Evolutionary conservation across 2,329 filamentous ascomycete genomes (phyloP).

Genomic region (Fusarium scirpi): DNA sequence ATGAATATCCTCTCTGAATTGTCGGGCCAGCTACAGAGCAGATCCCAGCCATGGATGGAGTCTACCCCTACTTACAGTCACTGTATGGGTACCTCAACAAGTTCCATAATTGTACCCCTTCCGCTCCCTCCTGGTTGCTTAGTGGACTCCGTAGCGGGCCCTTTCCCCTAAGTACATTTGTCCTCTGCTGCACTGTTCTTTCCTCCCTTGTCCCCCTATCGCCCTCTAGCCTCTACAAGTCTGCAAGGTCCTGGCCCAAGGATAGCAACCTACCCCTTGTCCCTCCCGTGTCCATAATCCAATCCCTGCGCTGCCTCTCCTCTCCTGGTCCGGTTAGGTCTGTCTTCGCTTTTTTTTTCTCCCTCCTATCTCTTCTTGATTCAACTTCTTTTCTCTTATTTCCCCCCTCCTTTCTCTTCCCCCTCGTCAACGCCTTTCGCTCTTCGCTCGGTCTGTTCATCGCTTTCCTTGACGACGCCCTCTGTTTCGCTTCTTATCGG

Average conservation of each 20-base stretch:
- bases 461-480: conserved; percentile 41
- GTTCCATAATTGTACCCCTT: conserved; percentile 25
- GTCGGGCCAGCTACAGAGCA: conserved; percentile 1
- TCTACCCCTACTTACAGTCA: conserved; percentile 6
- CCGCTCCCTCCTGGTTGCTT: conserved; percentile 28
- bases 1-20: neutral
- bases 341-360: conserved; percentile 45
- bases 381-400: conserved; percentile 42
- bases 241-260: conserved; percentile 42
- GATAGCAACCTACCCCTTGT: conserved; percentile 47
- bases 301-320: conserved; percentile 45
- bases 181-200: conserved; percentile 13
- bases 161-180: conserved; percentile 24
- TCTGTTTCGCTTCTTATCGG: conserved; percentile 31
- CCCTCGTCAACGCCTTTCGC: conserved; percentile 47
- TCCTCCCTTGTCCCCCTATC: conserved; percentile 44
- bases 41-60: neutral
- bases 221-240: conserved; percentile 16
- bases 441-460: conserved; percentile 46
- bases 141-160: conserved; percentile 37
- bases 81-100: neutral
- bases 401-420: conserved; percentile 40
- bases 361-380: conserved; percentile 44
- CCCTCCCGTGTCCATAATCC: conserved; percentile 45
- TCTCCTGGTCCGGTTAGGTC: conserved; percentile 39